Conservation (phyloP, 768 basidiomycete genomes). For the Amylocystis lapponica region DNA sequence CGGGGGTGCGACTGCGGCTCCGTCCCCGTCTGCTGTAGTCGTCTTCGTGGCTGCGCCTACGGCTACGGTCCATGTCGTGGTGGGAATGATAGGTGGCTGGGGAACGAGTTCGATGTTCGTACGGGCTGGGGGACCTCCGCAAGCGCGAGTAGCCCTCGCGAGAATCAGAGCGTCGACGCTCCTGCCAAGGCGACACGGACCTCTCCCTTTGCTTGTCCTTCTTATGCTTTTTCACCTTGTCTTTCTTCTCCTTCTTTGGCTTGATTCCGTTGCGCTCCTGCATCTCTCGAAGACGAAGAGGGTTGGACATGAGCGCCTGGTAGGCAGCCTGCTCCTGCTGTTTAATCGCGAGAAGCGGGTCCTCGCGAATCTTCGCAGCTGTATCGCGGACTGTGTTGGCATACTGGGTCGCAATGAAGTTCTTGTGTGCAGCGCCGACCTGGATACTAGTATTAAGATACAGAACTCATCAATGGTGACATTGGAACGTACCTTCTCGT, state of each 20-base stretch:
- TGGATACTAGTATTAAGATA: slow-evolving; percentile 24
- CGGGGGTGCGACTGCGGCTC: slow-evolving; percentile 30
- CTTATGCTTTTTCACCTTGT: slow-evolving; percentile 44
- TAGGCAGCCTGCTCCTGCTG: slow-evolving; percentile 95
- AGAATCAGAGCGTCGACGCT: slow-evolving; percentile 28
- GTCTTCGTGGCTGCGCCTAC: slow-evolving; percentile 7
- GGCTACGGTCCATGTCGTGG: slow-evolving; percentile 25
- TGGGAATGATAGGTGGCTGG: slow-evolving; percentile 30
- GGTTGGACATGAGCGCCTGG: slow-evolving; percentile 80
- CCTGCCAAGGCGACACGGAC: slow-evolving; percentile 20
- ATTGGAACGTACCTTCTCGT: slow-evolving; percentile 68
- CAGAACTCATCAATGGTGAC: slow-evolving; percentile 4
- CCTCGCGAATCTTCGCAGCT: slow-evolving; percentile 92
- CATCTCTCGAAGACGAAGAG: slow-evolving; percentile 75
- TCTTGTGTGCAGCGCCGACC: slow-evolving; percentile 86
- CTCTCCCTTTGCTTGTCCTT: slow-evolving; percentile 25
- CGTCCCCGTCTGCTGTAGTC: slow-evolving; percentile 8
- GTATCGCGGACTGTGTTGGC: slow-evolving; percentile 87
- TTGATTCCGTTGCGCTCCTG: slow-evolving; percentile 80
- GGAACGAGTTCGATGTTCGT: slow-evolving; percentile 43
- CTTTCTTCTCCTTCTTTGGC: slow-evolving; percentile 68
- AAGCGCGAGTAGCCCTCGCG: slow-evolving; percentile 23
- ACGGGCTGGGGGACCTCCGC: slow-evolving; percentile 40
- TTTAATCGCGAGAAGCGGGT: slow-evolving; percentile 95
- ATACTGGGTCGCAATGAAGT: slow-evolving; percentile 91